Base-by-base conservation (phyloP, 1,139 yeast species). In the Pichia sp. region DNA sequence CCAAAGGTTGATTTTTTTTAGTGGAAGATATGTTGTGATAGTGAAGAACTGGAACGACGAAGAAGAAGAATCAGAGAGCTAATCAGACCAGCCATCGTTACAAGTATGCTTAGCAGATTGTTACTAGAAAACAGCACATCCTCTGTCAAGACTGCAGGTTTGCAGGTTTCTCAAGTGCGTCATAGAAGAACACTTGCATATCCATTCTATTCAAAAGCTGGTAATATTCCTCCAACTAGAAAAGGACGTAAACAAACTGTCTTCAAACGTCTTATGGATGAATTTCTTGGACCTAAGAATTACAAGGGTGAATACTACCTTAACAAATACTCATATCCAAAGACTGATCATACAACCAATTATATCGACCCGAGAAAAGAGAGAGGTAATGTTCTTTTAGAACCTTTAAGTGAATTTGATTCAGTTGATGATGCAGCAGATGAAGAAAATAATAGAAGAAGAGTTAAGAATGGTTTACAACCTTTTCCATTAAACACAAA, bases 401-500 rank as follows among this genome's bases (percentile, higher is more conserved):
- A 40, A 29, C 47, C 40, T 30, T 42, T 35, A 43, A 47, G 39
- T 42, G 49, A 39, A 35, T 45, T 41, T 33, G 51, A 44, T 33
- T 40, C 28, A 22, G 35, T 30, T 5, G 50, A 46, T 18, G 50
- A 37, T n/a, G 45, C 36, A 11, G 48, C 30, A 13, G 48, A 32
- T 11, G 34, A 20, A 4, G 36, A 37, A 4, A 33, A 22, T 10
- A 29, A 52, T 26, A 37, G 50, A 31, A 30, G 40, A 6, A 50
- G 47, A 40, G 33, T 29, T 10, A 41, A 37, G 20, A 44, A 48
- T 30, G 38, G 55, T 8, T 61, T 81, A 47, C 78, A 75, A 49
- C 98, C 98, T 24, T 89, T 89, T 64, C 93, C 95, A 18, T 69
- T 69, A 41, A 91, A 91, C 61, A 65, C 71, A 21, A 71, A 72